Conservation (phyloP, 768 basidiomycete species). For the Rhodotorula kratochvilovae region DNA sequence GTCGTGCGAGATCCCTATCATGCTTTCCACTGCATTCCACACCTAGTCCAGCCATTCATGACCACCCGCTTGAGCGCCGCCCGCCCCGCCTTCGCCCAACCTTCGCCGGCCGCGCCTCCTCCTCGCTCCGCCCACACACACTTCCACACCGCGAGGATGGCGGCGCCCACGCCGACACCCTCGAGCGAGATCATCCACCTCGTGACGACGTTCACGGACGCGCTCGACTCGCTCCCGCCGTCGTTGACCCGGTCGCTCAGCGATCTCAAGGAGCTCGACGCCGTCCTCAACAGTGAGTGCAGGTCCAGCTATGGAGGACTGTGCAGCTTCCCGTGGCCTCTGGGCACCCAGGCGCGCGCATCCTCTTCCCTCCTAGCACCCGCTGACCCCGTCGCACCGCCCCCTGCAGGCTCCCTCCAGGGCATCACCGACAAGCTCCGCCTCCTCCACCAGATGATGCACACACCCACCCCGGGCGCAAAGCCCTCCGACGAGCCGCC, state of each 20-base stretch:
- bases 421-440: slow-evolving; percentile 75
- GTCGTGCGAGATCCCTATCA: no score
- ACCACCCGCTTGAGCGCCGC: no score
- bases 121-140: neutral
- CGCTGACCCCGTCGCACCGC: neutral
- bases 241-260: slow-evolving; percentile 91
- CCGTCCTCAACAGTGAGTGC: slow-evolving; percentile 62
- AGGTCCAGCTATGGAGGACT: neutral
- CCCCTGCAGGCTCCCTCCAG: slow-evolving; percentile 64
- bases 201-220: slow-evolving; percentile 69
- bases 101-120: neutral
- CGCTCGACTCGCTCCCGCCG: slow-evolving; percentile 84
- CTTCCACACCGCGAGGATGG: neutral
- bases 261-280: slow-evolving; percentile 96
- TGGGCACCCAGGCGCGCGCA: no score
- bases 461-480: slow-evolving; percentile 2
- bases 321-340: neutral
- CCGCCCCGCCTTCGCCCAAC: no score
- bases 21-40: no score
- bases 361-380: no score
- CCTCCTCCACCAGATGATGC: slow-evolving; percentile 66
- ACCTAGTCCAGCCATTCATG: no score
- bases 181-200: slow-evolving; percentile 38
- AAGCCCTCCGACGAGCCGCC: slow-evolving; percentile 51
- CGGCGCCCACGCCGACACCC: slow-evolving; percentile 18